Conservation (phyloP, 306 rosid species). For the Malus sieversii region DNA sequence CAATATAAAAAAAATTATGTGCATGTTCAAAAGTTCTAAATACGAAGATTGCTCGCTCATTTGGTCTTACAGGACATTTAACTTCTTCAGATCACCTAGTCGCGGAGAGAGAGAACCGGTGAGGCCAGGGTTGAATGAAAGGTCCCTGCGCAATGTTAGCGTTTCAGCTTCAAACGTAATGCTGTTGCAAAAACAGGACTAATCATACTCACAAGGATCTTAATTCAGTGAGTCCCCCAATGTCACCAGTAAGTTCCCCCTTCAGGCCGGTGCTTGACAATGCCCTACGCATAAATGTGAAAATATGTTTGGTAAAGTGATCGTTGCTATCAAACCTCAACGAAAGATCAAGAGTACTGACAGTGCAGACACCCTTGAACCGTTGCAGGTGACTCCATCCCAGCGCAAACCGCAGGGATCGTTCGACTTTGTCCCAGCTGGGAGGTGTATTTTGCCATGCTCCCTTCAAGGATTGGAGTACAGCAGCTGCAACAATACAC, state of each 20-base stretch:
- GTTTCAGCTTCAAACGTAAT: neutral
- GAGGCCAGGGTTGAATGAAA: conserved; percentile 55
- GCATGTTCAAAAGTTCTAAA: neutral
- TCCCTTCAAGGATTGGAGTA: conserved; percentile 42
- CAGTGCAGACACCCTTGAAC: conserved; percentile 64
- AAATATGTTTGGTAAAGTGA: too few species aligned
- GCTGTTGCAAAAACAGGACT: neutral
- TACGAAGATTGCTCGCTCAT: conserved; percentile 8
- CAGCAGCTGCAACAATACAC: conserved; percentile 34
- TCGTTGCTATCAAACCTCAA: neutral
- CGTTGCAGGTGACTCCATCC: conserved; percentile 76
- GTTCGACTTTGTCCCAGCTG: conserved; percentile 52
- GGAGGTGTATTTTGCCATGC: conserved; percentile 65
- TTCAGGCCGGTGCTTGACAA: conserved; percentile 51
- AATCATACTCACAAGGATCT: conserved; percentile 54
- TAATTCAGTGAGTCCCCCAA: conserved; percentile 50
- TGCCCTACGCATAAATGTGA: conserved; percentile 28
- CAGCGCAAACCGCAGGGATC: conserved; percentile 71
- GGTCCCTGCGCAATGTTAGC: conserved; percentile 44
- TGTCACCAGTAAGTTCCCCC: conserved; percentile 56
- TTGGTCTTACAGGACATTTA: conserved; percentile 56
- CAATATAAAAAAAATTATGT: neutral
- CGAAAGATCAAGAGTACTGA: conserved; percentile 14
- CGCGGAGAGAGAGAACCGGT: conserved; percentile 46
- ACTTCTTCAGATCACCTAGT: conserved; percentile 41